phyloP scores from a whole-genome alignment of 2,329 filamentous ascomycete species.

The Pseudogymnoascus sp. region DNA sequence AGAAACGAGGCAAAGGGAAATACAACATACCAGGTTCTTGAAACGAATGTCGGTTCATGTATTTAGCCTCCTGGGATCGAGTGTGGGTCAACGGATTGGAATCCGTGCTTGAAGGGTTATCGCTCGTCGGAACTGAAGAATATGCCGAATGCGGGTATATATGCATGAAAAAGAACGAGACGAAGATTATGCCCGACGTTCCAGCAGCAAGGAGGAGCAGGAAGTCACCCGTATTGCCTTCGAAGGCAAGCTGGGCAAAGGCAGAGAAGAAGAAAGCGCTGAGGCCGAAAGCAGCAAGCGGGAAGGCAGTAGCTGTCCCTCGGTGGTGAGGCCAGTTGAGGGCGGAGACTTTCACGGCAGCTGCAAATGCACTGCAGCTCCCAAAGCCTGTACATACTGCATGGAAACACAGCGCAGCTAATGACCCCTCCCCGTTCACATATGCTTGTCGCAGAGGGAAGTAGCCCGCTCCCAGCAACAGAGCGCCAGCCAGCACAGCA shows the following conservation, averaged over 20 bases:
- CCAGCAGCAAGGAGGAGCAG: constrained; percentile 72
- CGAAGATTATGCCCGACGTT: constrained; percentile 66
- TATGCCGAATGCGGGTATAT: constrained; percentile 54
- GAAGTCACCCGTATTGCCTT: constrained; percentile 74
- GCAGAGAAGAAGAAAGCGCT: constrained; percentile 95
- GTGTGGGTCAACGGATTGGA: constrained; percentile 34
- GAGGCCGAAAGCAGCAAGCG: constrained; percentile 83
- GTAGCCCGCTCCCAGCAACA: constrained; percentile 71
- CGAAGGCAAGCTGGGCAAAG: constrained; percentile 67
- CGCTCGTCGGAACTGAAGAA: constrained; percentile 31
- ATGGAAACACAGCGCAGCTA: constrained; percentile 65
- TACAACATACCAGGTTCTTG: constrained; percentile 60
- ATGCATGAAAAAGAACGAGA: constrained; percentile 77
- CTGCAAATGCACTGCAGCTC: constrained; percentile 84
- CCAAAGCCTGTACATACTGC: constrained; percentile 81
- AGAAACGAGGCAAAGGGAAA: constrained; percentile 24
- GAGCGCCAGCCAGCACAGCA: constrained; percentile 65
- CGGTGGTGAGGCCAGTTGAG: constrained; percentile 87
- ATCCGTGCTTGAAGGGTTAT: constrained; percentile 23
- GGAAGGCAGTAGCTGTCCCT: constrained; percentile 90
- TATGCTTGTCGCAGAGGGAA: constrained; percentile 78
- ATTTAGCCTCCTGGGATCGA: constrained; percentile 36
- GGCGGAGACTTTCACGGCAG: constrained; percentile 76
- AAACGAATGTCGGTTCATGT: constrained; percentile 30
- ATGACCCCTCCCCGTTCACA: constrained; percentile 53